Evolutionary conservation across 2,329 filamentous ascomycete species (phyloP).

Genomic region (Paraphaeosphaeria sporulosa): DNA sequence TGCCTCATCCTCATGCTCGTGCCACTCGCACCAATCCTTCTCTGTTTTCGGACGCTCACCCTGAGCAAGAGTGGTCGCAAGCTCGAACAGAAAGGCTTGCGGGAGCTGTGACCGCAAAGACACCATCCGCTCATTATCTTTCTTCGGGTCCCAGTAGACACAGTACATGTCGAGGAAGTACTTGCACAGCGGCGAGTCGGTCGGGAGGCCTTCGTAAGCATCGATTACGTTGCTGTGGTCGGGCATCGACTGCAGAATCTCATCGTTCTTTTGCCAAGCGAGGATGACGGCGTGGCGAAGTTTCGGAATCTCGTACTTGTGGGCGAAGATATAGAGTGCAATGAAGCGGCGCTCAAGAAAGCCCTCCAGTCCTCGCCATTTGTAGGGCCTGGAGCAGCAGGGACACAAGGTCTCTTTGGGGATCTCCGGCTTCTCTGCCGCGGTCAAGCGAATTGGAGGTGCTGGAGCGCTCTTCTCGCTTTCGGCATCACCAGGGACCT

Average conservation of each 20-base stretch:
- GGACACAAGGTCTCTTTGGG: constrained; percentile 46
- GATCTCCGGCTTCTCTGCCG: constrained; percentile 42
- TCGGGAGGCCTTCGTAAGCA: constrained; percentile 41
- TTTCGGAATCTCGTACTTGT: constrained; percentile 42
- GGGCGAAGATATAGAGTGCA: constrained; percentile 43
- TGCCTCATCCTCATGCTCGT: constrained; percentile 44
- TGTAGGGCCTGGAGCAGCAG: constrained; percentile 46
- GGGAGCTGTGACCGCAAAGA: constrained; percentile 43
- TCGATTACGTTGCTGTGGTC: constrained; percentile 48
- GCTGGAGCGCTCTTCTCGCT: constrained; percentile 31
- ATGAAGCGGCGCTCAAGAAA: constrained; percentile 48
- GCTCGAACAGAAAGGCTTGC: constrained; percentile 44
- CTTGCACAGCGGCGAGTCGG: constrained; percentile 39
- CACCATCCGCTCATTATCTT: constrained; percentile 40
- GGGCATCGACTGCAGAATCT: constrained; percentile 46
- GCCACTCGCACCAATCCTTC: constrained; percentile 48
- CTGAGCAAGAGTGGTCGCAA: constrained; percentile 41
- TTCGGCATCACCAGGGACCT: constrained; percentile 39
- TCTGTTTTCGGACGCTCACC: constrained; percentile 46
- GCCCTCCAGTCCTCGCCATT: constrained; percentile 47
- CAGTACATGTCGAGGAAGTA: constrained; percentile 49
- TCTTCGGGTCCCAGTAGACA: constrained; percentile 47
- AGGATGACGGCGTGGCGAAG: constrained; percentile 42
- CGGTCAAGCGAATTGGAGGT: constrained; percentile 36
- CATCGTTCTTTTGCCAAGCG: constrained; percentile 47